A percentile compares a stretch with the other conserved stretches of the same genome.
These are phyloP conservation scores for Byssothecium circinans DNA, from an alignment of 2,329 filamentous ascomycete species.

Conservation along the genomic window DNA sequence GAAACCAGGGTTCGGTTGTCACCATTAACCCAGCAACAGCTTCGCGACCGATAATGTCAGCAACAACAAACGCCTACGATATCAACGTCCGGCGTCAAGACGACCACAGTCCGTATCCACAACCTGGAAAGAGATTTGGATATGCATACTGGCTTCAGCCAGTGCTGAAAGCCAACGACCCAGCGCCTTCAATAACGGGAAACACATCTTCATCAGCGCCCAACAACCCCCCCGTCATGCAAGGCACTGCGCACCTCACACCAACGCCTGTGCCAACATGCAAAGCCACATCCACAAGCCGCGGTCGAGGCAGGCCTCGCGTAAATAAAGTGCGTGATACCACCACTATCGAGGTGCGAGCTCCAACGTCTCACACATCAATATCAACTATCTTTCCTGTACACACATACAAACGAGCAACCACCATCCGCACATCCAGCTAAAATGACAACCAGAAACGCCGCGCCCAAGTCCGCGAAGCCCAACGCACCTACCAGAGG, in stretches of 20 bases:
- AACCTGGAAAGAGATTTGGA: slow-evolving; percentile 6
- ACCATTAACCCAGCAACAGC: too few species aligned
- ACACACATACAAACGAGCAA: background rate
- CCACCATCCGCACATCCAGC: background rate
- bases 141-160: slow-evolving; percentile 16
- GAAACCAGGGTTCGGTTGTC: too few species aligned
- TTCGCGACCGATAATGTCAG: too few species aligned
- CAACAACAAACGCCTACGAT: too few species aligned
- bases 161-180: slow-evolving; percentile 11
- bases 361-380: too few species aligned
- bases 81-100: too few species aligned
- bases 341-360: slow-evolving; percentile 24
- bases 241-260: too few species aligned
- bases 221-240: too few species aligned
- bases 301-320: slow-evolving; percentile 25
- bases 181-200: too few species aligned
- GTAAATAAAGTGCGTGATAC: slow-evolving; percentile 16
- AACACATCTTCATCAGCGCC: too few species aligned
- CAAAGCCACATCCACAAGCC: slow-evolving; percentile 6
- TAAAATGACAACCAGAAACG: slow-evolving; percentile 21
- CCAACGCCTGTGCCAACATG: background rate
- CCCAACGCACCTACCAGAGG: slow-evolving; percentile 27
- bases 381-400: background rate
- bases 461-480: slow-evolving; percentile 27
- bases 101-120: background rate